Base-by-base conservation (phyloP, 495 filamentous ascomycete genomes). In the Aspergillus steynii region DNA sequence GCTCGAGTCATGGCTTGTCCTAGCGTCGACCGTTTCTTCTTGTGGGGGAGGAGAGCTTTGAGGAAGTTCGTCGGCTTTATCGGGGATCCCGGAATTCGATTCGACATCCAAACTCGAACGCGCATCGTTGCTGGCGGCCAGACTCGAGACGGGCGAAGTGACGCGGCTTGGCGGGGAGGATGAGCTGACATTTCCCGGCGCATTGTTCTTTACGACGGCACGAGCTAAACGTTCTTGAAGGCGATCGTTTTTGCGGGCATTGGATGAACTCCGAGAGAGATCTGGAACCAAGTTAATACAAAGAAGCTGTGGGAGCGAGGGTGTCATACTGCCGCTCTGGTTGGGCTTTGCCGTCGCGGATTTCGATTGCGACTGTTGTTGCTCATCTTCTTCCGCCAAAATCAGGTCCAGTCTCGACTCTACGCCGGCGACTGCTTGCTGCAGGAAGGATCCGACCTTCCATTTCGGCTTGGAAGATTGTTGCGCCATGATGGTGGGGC, bases 371-470 rank as follows among this genome's bases (percentile, higher is more conserved):
- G 34, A 55, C 31, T 77, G 66, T 54, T 68, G 67, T n/a, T 59
- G 56, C 8, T 75, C 83, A 20, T 90, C 86, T 34, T 87, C 84
- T 47, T 96, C 93, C 60, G 93, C 87, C 60, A 99, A 81, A 56
- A 99, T 97, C 52, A 84, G 90, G 72, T 99, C 95, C 47, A 99
- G 81, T 52, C 90, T 86, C 60, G 93, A 96, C 76, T 99, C 95
- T 51, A 99, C 89, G 46, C 92, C 92, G 29, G 93, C 92, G 55
- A 97, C 92, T 56, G 94, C 93, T 71, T 96, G 92, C 61, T 90
- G 89, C 52, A 99, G 80, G 68, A 99, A 90, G 31, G 88, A 90
- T 27, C 93, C 91, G 49, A 80, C 70, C 27, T 77, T 77, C 75
- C 77, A 82, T 74, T 73, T 79, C n/a, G 68, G 55, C 58, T 76